Evolutionary conservation across 768 basidiomycete species (phyloP), one percentile per base, ranked within the genome.

Genomic region (Floccularia luteovirens): DNA sequence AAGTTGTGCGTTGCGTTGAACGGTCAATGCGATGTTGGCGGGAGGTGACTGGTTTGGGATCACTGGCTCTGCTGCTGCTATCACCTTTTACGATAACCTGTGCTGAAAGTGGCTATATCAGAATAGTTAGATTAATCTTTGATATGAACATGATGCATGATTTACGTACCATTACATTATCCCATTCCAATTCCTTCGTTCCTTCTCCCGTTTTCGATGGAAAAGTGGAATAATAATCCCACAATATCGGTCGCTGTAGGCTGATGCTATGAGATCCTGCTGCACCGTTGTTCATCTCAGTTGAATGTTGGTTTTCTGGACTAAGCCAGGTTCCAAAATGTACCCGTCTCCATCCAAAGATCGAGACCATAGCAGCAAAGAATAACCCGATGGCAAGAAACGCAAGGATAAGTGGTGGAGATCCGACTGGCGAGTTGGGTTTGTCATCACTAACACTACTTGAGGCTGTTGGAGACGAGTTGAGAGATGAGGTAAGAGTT

Each of bases 311-410:
- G 44, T 27, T 10, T 24, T 3, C 14, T 38, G 12, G 30, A 39
- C 19, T 14, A 17, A 38, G 19, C 31, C 34, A 14, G 14, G 5
- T 33, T 7, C 42, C 43, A 8, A 44, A 40, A 39, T 62, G 54
- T 38, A 66, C 36, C 36, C 64, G 58, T 43, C 65, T 55, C 67
- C 71, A 74, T 10, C 65, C 68, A 33, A 77, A 69, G 24, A 74
- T 62, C 6, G 63, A 56, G 8, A 73, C 43, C 62, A 79, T 69
- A 0, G 64, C 64, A n/a, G 65, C 54, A 14, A 60, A 55, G 46
- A 80, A 75, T 13, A 82, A 49, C 3, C 74, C 75, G 21, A 78
- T 67, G n/a, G 73, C 71, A 19, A 82, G 57, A 49, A 79, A 75
- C 1, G 72, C 75, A 25, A 80, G 63, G 33, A 82, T 72, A 46